Evolutionary conservation across 179 eudicot genomes (phyloP), one percentile per base, ranked within the genome.

Genomic region (Beta corolliflora): DNA sequence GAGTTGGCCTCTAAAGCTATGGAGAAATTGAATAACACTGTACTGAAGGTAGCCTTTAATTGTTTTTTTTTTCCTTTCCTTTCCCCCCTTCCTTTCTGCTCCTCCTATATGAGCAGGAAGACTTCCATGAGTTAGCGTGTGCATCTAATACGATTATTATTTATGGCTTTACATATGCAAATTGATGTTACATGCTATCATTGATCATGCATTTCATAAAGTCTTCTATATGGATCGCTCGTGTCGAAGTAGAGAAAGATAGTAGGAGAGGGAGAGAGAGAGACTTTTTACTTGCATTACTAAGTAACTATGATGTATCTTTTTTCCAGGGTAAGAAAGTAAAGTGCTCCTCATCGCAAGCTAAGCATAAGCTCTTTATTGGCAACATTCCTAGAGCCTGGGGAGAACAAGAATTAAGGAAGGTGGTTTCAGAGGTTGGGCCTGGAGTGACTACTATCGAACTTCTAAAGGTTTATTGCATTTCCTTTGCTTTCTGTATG

Each of bases 1-100:
- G 99, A 96, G 16, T 70, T 94, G 87, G 99, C 98, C 53, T 79
- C 93, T 10, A 90, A 90, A 86, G 99, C 99, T 71, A 96, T 94
- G 84, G 91, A 92, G 83, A 89, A 91, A 84, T 91, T 96, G 83
- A 90, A 91, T 83, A 89, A 85, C 71, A 31, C 82, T 55, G 95
- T 91, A 56, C 68, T 96, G 12, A 92, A 93, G 98, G 98, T 94
- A 85, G 54, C 19, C 45, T 3, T 16, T 10, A 15, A 4, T 23
- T 52, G 45, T 44, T 72, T 36, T 36, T 36, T 36, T 36, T 3
- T 36, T 36, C 29, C 41, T 36, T 36, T 36, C 41, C 41, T 36
- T 36, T 25, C 29, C 29, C 29, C 41, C 41, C 41, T 36, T 50
- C 23, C 46, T 67, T 65, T 13, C 10, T 36, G 18, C 16, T 31